A percentile compares a stretch with the other conserved stretches of the same genome.
phyloP scores from a whole-genome alignment of 352 stramenopile species.

The Phytophthora hybrid region DNA sequence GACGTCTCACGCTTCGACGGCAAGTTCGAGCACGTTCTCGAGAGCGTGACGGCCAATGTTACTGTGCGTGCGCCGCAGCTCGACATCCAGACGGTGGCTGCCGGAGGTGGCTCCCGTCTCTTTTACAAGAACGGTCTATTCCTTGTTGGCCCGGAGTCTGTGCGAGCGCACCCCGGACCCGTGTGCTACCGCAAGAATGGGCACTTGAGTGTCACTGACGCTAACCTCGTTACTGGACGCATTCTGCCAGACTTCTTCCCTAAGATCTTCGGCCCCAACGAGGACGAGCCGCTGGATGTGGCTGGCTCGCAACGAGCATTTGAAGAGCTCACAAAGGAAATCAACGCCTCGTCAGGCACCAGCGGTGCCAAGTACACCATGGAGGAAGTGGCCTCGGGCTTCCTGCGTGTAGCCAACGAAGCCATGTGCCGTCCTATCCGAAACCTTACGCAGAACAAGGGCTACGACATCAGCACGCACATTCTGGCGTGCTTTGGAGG shows the following conservation, averaged over 20 bases:
- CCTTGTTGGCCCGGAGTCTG: slow-evolving; percentile 97
- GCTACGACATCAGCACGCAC: slow-evolving; percentile 97
- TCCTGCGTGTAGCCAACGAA: slow-evolving; percentile 98
- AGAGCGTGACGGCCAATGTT: slow-evolving; percentile 98
- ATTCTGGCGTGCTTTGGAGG: slow-evolving; percentile 98
- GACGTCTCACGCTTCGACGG: slow-evolving; percentile 98
- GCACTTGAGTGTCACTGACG: slow-evolving; percentile 97
- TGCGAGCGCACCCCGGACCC: slow-evolving; percentile 96
- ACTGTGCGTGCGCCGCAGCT: slow-evolving; percentile 98
- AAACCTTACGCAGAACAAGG: slow-evolving; percentile 98
- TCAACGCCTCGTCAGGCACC: slow-evolving; percentile 78
- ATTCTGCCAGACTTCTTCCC: slow-evolving; percentile 98
- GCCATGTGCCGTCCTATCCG: slow-evolving; percentile 99
- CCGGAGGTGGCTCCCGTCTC: slow-evolving; percentile 95
- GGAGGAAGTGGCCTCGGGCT: slow-evolving; percentile 97
- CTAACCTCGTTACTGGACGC: slow-evolving; percentile 98
- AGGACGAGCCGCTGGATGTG: slow-evolving; percentile 97
- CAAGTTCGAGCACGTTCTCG: slow-evolving; percentile 97
- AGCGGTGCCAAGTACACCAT: slow-evolving; percentile 78
- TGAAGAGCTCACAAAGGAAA: slow-evolving; percentile 86
- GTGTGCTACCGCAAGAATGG: slow-evolving; percentile 98
- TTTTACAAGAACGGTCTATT: slow-evolving; percentile 98
- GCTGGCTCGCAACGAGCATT: slow-evolving; percentile 94
- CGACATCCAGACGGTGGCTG: slow-evolving; percentile 99
- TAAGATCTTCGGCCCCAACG: slow-evolving; percentile 98